Conservation (phyloP, 73 alveolate species). For the Tetrahymena malaccensis region DNA sequence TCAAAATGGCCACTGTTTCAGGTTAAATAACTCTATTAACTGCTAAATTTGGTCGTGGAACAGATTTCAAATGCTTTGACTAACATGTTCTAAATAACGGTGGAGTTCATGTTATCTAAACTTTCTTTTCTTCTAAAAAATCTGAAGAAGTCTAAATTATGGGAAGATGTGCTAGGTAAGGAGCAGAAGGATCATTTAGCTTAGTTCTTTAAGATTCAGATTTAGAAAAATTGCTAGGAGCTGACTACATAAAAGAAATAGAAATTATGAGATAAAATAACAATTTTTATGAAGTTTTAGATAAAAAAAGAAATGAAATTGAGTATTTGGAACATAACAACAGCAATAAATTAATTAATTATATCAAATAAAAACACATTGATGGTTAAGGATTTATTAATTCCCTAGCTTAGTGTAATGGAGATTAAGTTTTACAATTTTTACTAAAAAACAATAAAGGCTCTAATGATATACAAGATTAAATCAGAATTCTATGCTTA, state of each 20-base stretch:
- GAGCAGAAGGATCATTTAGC: neutral
- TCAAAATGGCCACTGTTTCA: neutral
- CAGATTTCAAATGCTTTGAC: slow-evolving; percentile 5
- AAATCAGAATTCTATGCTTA: neutral
- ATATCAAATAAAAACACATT: neutral
- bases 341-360: neutral
- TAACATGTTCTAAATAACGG: neutral
- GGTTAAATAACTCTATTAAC: neutral
- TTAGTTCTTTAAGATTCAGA: neutral
- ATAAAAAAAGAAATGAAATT: neutral
- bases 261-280: neutral
- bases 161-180: slow-evolving; percentile 18
- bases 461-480: no score
- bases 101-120: slow-evolving; percentile 8
- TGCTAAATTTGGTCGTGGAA: slow-evolving; percentile 21
- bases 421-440: no score
- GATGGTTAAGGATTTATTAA: neutral
- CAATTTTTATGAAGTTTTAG: no score
- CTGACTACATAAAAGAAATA: neutral
- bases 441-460: neutral
- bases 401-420: no score
- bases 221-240: neutral
- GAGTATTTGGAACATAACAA: neutral
- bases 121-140: neutral
- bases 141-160: slow-evolving; percentile 14